phyloP scores from a whole-genome alignment of 2,329 filamentous ascomycete species.

The Epichloe festucae region DNA sequence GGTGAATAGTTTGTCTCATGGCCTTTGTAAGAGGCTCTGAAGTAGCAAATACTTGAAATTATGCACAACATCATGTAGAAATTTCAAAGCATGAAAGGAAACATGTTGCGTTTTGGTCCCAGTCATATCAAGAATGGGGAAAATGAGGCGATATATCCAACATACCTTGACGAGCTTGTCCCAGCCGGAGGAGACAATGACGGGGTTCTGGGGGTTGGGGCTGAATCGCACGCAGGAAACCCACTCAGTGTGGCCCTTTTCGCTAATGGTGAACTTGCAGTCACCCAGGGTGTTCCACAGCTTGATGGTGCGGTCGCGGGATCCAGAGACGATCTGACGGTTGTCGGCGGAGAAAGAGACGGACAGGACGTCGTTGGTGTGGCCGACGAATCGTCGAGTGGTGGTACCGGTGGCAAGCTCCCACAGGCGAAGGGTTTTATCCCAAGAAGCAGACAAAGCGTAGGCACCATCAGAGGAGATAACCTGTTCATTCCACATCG shows the following conservation, averaged over 20 bases:
- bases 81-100: neutral
- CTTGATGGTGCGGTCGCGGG: conserved; percentile 98
- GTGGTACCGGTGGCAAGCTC: conserved; percentile 95
- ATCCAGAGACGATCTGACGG: conserved; percentile 98
- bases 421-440: conserved; percentile 99
- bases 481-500: conserved; percentile 43
- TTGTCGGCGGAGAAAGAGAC: conserved; percentile 99
- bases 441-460: conserved; percentile 96
- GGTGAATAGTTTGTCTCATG: conserved; percentile 96
- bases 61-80: conserved; percentile 78
- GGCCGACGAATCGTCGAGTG: conserved; percentile 95
- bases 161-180: conserved; percentile 99
- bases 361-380: conserved; percentile 98
- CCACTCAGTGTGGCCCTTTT: conserved; percentile 99
- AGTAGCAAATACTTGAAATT: conserved; percentile 99
- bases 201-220: conserved; percentile 99
- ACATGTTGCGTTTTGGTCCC: neutral
- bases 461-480: conserved; percentile 99
- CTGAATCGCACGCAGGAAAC: conserved; percentile 99
- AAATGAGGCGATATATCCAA: conserved; percentile 13
- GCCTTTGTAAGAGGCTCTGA: conserved; percentile 75
- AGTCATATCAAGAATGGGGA: neutral
- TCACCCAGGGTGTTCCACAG: conserved; percentile 99
- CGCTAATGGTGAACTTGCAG: conserved; percentile 99
- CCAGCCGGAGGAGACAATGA: conserved; percentile 97